These are phyloP conservation scores for Madurella fahalii DNA, from an alignment of 2,329 filamentous ascomycete species.

Conservation along the genomic window DNA sequence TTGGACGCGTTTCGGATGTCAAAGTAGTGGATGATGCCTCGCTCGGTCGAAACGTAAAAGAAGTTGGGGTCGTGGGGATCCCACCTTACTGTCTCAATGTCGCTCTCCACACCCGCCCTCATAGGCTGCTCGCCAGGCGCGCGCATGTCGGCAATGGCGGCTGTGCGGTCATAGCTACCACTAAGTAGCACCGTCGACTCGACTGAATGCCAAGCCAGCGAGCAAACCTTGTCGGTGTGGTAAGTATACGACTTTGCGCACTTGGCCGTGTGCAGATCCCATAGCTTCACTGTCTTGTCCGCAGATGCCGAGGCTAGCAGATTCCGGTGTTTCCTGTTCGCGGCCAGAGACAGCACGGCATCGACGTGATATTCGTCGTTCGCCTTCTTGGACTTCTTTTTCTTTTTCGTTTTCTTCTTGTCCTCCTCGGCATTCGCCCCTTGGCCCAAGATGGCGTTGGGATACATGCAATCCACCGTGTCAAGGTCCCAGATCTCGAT, in stretches of 20 bases:
- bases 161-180: conserved; percentile 90
- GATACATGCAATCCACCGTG: conserved; percentile 95
- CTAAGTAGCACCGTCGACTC: conserved; percentile 86
- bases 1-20: conserved; percentile 75
- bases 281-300: conserved; percentile 95
- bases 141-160: conserved; percentile 95
- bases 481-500: conserved; percentile 99
- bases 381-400: conserved; percentile 82
- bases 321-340: conserved; percentile 91
- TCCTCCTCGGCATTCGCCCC: conserved; percentile 51
- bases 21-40: conserved; percentile 86
- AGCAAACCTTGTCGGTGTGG: conserved; percentile 97
- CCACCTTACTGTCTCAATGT: conserved; percentile 91
- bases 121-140: conserved; percentile 77
- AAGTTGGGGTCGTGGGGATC: conserved; percentile 88
- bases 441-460: conserved; percentile 89
- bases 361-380: conserved; percentile 95
- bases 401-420: conserved; percentile 78
- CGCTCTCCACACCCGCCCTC: conserved; percentile 90
- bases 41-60: conserved; percentile 95
- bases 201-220: conserved; percentile 84
- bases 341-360: conserved; percentile 83
- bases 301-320: conserved; percentile 91
- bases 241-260: conserved; percentile 94
- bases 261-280: conserved; percentile 88